These are phyloP conservation scores for Yamadazyma sp. DNA, from an alignment of 805 yeast species.

Conservation along the genomic window DNA sequence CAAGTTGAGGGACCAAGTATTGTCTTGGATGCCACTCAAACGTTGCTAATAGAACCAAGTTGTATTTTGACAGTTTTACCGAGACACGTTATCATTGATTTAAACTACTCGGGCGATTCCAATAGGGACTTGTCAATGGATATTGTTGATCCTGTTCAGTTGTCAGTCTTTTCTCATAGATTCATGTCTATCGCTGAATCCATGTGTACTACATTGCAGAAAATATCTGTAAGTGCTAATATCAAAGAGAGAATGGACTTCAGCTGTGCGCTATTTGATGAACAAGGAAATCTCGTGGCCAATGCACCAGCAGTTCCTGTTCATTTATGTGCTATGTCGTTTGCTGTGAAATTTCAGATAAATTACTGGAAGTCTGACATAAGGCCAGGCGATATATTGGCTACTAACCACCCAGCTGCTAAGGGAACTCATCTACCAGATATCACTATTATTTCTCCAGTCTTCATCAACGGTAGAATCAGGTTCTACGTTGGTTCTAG, in stretches of 20 bases:
- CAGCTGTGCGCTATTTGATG: constrained; percentile 79
- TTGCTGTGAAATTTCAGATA: constrained; percentile 69
- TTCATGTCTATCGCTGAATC: constrained; percentile 92
- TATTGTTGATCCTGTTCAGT: constrained; percentile 61
- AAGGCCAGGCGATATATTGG: constrained; percentile 70
- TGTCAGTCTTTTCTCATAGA: constrained; percentile 78
- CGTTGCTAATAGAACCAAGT: constrained; percentile 68
- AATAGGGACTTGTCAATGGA: constrained; percentile 10
- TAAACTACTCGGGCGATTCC: constrained; percentile 18
- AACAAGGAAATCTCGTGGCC: constrained; percentile 76
- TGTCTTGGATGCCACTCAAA: constrained; percentile 78
- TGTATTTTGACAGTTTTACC: constrained; percentile 55
- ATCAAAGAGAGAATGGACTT: constrained; percentile 83
- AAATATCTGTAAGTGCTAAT: constrained; percentile 78
- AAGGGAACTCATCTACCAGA: constrained; percentile 92
- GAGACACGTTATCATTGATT: constrained; percentile 58
- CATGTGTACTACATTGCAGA: constrained; percentile 79
- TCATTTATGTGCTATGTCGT: constrained; percentile 83
- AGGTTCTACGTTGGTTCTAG: constrained; percentile 20
- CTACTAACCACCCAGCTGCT: constrained; percentile 77
- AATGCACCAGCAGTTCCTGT: constrained; percentile 90
- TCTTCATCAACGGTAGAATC: constrained; percentile 18
- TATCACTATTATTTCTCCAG: constrained; percentile 27
- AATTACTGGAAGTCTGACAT: constrained; percentile 62
- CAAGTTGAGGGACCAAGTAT: constrained; percentile 69